phyloP scores from a whole-genome alignment of 352 stramenopile genomes.

The Globisporangium splendens region DNA sequence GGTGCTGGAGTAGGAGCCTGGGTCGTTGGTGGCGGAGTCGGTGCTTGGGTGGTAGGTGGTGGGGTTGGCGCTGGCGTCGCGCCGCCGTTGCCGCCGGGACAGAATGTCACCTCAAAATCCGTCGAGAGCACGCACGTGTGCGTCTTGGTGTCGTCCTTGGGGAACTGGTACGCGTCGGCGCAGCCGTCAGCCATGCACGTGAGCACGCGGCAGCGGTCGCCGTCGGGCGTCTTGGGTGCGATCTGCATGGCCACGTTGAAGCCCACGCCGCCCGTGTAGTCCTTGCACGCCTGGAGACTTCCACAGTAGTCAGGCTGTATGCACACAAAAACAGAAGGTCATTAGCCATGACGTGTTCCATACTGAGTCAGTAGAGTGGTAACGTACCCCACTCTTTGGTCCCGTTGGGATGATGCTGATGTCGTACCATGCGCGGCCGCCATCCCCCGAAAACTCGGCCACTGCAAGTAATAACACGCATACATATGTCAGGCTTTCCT shows the following conservation, averaged over 20 bases:
- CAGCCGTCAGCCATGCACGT: constrained; percentile 57
- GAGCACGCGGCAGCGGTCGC: constrained; percentile 39
- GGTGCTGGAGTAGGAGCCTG: constrained; percentile 20
- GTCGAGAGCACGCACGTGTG: constrained; percentile 43
- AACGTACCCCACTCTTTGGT: constrained; percentile 27
- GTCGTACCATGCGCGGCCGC: constrained; percentile 56
- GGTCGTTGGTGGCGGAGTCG: constrained; percentile 17
- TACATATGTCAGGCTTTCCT: not conserved
- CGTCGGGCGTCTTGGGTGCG: constrained; percentile 29
- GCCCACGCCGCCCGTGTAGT: constrained; percentile 44
- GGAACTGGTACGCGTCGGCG: constrained; percentile 62
- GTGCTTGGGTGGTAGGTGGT: constrained; percentile 13
- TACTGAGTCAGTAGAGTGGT: not conserved
- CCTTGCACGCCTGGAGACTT: constrained; percentile 51
- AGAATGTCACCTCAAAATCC: constrained; percentile 66
- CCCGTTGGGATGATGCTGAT: constrained; percentile 79
- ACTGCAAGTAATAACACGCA: constrained; percentile 18
- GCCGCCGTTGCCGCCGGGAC: constrained; percentile 17
- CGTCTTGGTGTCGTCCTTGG: constrained; percentile 70
- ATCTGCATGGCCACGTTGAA: constrained; percentile 79
- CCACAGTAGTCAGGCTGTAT: constrained; percentile 38
- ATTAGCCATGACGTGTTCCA: not conserved
- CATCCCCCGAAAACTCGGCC: constrained; percentile 64
- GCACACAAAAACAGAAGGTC: not conserved
- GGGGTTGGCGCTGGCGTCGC: constrained; percentile 14